Evolutionary conservation across 2,329 filamentous ascomycete genomes (phyloP), one percentile per base, ranked within the genome.

Genomic region (Pseudopyrenochaeta lycopersici): DNA sequence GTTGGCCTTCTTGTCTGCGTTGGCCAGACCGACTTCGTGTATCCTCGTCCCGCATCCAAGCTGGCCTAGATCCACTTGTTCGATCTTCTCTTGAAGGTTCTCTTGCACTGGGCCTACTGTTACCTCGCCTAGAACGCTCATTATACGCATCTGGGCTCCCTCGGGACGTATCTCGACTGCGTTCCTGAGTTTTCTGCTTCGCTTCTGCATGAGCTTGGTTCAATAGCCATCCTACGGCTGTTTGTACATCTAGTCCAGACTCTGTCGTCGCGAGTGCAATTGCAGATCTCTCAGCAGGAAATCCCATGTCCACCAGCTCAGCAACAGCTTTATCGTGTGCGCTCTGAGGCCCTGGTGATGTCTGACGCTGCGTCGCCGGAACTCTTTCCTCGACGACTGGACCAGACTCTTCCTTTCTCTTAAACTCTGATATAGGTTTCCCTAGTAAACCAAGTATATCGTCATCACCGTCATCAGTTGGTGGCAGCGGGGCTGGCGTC

Each of bases 231-330:
- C 93, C 89, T 6, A 96, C 91, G 1, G 94, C 94, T 43, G 87
- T 89, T 73, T 97, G 92, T 9, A 97, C 86, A 70, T 97, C 90
- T 1, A 88, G 78, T 2, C 91, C 91, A 2, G 88, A 88, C 3
- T 91, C 89, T 29, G 90, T 97, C 67, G 92, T 89, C 10, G 87
- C 87, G 35, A 99, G 77, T 4, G 92, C 95, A 58, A 89, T 83
- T 48, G 85, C 84, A n/a, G 95, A 90, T 67, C 92, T 92, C 53
- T 96, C 91, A 0, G 88, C 84, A 0, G 91, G 87, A 66, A 99
- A 99, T 0, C 95, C 95, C 86, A 98, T 98, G 63, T 97, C 94
- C 2, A 97, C 87, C 21, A 99, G 80, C 72, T 98, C 92, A 9
- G 91, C 91, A 21, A 98, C 85, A 9, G 92, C 91, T 62, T 85